Conservation (phyloP, 495 filamentous ascomycete species). For the Lasiosphaeria miniovina region DNA sequence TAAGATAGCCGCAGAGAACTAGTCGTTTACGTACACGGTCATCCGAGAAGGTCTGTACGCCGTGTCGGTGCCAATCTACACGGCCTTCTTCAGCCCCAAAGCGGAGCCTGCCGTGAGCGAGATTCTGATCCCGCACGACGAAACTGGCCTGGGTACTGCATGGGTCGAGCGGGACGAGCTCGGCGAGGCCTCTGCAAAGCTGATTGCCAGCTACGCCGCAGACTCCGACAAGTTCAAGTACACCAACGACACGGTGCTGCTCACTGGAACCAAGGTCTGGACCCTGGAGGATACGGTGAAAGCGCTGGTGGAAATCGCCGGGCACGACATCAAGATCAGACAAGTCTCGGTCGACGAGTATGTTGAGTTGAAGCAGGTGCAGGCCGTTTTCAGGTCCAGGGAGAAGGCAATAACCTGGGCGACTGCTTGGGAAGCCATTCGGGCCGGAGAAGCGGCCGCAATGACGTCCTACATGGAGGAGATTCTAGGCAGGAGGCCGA, state of each 20-base stretch:
- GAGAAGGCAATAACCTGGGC: slow-evolving; percentile 29
- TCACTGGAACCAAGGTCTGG: slow-evolving; percentile 40
- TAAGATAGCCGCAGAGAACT: slow-evolving; percentile 22
- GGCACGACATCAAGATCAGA: slow-evolving; percentile 30
- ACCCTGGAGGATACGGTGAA: slow-evolving; percentile 41
- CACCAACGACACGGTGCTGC: slow-evolving; percentile 35
- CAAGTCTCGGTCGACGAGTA: slow-evolving; percentile 45
- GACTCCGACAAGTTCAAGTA: slow-evolving; percentile 15
- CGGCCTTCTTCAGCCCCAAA: slow-evolving; percentile 53
- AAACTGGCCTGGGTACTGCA: slow-evolving; percentile 44
- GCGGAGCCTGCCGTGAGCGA: slow-evolving; percentile 21
- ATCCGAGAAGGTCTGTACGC: slow-evolving; percentile 65
- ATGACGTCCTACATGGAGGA: slow-evolving; percentile 31
- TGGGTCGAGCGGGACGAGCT: slow-evolving; percentile 54
- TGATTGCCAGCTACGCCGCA: slow-evolving; percentile 33
- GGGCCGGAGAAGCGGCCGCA: slow-evolving; percentile 39
- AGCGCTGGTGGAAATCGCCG: slow-evolving; percentile 32
- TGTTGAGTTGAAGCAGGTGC: slow-evolving; percentile 30
- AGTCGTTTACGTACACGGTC: slow-evolving; percentile 41
- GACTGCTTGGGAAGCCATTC: slow-evolving; percentile 45
- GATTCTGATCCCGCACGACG: slow-evolving; percentile 51
- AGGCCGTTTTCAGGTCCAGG: slow-evolving; percentile 16
- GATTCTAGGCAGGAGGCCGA: slow-evolving; percentile 39
- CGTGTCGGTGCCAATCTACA: slow-evolving; percentile 68
- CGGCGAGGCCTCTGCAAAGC: slow-evolving; percentile 45